phyloP scores from a whole-genome alignment of 2,329 filamentous ascomycete genomes.

The Bimuria novae-zelandiae region DNA sequence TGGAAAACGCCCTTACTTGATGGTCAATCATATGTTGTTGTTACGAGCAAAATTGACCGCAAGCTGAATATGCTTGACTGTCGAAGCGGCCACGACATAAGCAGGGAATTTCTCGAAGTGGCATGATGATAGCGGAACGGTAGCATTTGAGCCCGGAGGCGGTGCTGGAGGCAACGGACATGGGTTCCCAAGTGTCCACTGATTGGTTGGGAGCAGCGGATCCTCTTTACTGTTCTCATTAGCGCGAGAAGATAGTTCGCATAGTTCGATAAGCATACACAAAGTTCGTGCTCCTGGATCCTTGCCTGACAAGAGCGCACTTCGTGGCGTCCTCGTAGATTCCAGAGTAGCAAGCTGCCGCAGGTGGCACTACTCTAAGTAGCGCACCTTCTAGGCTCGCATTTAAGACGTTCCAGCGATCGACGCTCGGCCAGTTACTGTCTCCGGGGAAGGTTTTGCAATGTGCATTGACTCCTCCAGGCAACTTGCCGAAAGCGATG shows the following conservation, averaged over 20 bases:
- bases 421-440: conserved; percentile 27
- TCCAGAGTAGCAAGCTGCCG: conserved; percentile 33
- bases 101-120: conserved; percentile 26
- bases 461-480: conserved; percentile 5
- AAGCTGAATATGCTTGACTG: conserved; percentile 31
- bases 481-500: conserved; percentile 26
- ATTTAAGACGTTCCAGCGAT: conserved; percentile 30
- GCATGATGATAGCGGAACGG: conserved; percentile 19
- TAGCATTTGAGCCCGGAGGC: not conserved
- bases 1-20: conserved; percentile 25
- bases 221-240: conserved; percentile 26
- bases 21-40: conserved; percentile 35
- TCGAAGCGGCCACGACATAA: conserved; percentile 32
- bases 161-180: conserved; percentile 17
- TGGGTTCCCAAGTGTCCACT: conserved; percentile 28
- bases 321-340: conserved; percentile 21
- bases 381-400: conserved; percentile 26
- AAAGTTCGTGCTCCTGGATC: conserved; percentile 20
- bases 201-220: conserved; percentile 25
- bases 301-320: conserved; percentile 19
- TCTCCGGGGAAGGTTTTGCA: conserved; percentile 36
- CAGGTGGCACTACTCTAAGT: conserved; percentile 30
- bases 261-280: conserved; percentile 23
- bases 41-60: conserved; percentile 38
- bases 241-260: not conserved